Evolutionary conservation across 345 rosid genomes (phyloP), one percentile per base, ranked within the genome.

Genomic region (Eucalyptus pumila): DNA sequence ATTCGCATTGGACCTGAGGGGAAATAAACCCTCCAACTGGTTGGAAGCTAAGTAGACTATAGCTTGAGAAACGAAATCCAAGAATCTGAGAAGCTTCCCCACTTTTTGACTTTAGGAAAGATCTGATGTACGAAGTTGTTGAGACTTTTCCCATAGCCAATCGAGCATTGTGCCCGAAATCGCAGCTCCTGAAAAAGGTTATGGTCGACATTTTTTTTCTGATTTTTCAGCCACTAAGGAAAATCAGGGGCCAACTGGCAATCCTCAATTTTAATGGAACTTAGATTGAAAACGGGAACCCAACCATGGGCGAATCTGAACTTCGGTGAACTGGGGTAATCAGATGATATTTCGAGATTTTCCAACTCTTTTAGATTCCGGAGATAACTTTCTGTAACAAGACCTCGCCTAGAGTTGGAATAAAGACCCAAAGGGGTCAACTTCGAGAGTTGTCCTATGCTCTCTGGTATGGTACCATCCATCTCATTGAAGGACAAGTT

Each of bases 161-260:
- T 58, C 54, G 2, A 93, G 89, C 54, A 89, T 60, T 9, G 15
- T 34, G 15, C 69, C 89, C 14, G 89, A 88, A 67, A 93, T 90
- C 8, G 24, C 86, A 42, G 45, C 88, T 11, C 34, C 65, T 6
- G 90, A 88, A 88, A 40, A 92, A 62, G 51, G 42, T 30, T 2
- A 93, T 8, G 16, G 6, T 4, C 12, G 30, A 15, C 30, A 88
- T 13, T 13, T 5, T 76, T 10, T 16, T 23, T 86, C 60, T 92
- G 91, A 58, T 86, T 87, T 85, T 23, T 83, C 56, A 92, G 90
- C 93, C 92, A 92, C 50, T 40, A 19, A 3, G 94, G 93, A 81
- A 92, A 86, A 24, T 6, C 40, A 2, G 90, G 90, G 37, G 91
- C 91, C 23, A 91, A 4, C 26, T 80, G 88, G 65, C 92, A 90